A percentile compares a stretch with the other conserved stretches of the same genome.
phyloP scores from a whole-genome alignment of 202 grass and related monocot species.

The Panicum hallii region DNA sequence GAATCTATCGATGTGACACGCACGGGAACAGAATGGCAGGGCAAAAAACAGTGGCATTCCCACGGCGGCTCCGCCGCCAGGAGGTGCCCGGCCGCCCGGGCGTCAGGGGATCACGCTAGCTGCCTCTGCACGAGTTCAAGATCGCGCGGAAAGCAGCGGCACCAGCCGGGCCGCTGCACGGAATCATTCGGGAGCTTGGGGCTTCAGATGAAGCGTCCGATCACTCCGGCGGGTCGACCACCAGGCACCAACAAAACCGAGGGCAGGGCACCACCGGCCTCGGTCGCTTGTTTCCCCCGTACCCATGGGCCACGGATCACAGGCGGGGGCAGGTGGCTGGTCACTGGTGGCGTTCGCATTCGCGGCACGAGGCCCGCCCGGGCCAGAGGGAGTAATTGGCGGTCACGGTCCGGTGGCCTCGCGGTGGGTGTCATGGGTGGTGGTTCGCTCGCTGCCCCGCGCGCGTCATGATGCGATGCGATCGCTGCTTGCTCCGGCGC shows the following conservation, averaged over 20 bases:
- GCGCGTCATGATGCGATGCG: neutral
- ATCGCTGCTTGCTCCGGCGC: neutral
- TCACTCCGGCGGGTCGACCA: neutral
- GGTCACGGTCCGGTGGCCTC: neutral
- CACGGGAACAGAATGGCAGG: neutral
- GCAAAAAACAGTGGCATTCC: slow-evolving; percentile 24
- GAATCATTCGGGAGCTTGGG: neutral
- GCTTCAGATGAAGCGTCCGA: neutral
- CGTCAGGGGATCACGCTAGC: neutral
- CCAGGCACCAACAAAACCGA: neutral
- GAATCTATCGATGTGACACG: neutral
- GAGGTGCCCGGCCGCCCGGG: no score
- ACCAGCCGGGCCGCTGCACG: slow-evolving; percentile 24
- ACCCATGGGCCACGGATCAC: neutral
- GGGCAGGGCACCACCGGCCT: neutral
- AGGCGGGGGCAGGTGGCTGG: neutral
- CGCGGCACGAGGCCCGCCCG: neutral
- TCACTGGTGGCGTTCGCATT: neutral
- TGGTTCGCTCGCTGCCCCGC: slow-evolving; percentile 21
- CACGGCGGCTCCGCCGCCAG: neutral
- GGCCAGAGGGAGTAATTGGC: neutral
- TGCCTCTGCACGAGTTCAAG: no score
- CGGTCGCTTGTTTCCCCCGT: neutral
- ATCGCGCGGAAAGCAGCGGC: neutral
- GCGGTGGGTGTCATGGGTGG: neutral